Evolutionary conservation across 495 filamentous ascomycete genomes (phyloP), one percentile per base, ranked within the genome.

Genomic region (Durotheca rogersii): DNA sequence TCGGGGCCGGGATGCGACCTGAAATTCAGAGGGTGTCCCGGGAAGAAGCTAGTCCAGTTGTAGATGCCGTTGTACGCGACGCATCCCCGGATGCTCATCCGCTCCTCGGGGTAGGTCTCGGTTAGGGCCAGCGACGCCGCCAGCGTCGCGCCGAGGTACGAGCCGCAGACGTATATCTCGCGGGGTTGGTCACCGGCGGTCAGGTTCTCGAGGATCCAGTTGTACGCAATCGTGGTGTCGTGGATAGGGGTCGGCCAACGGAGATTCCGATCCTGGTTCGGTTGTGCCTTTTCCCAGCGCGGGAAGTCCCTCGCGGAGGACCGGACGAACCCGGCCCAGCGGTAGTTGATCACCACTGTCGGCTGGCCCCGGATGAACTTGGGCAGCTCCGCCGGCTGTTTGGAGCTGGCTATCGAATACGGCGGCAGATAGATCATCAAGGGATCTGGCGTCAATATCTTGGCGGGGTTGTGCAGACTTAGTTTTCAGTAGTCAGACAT

Each of bases 11-110:
- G 17, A 16, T 40, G 44, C n/a, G 38, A 34, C 16, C 19, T 12
- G 17, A 61, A 46, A 41, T 73, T 61, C 38, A 68, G 58, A 1
- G 66, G 69, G 40, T 78, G 73, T 37, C 71, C 71, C 0, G 71
- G 70, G 2, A 78, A 56, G 40, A 76, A 73, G 21, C 50, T 74
- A 21, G 75, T 76, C 78, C 78, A 81, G 58, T 80, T 70, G 53
- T 74, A 79, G 31, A 81, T 71, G 20, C 74, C 77, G 42, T 80
- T 76, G 51, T 70, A 69, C 1, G 71, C 65, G 9, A 74, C 62
- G 3, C 77, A 60, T 16, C 75, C 78, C 20, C 70, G 71, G 29
- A 78, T 51, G 11, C 61, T 64, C 57, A 75, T 72, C 31, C 38
- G 41, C 9, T 37, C 51, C 41, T 56, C 58, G 29, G 53, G 53